These are phyloP conservation scores for Blattamonas nauphoetae DNA, from an alignment of 78 protist species.

Conservation along the genomic window DNA sequence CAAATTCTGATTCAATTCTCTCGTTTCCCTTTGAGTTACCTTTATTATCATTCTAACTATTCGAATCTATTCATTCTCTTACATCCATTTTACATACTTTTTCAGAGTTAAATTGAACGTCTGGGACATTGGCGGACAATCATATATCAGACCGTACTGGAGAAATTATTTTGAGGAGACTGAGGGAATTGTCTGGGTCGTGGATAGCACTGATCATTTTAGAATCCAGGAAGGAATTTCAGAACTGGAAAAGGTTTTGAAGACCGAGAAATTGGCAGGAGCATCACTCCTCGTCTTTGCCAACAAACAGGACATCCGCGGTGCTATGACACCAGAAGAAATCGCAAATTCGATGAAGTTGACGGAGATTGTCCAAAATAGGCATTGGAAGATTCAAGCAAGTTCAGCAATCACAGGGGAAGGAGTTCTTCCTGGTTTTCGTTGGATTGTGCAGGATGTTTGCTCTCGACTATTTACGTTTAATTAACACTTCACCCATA, in stretches of 20 bases:
- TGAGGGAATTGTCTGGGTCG: constrained; percentile 96
- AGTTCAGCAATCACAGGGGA: constrained; percentile 85
- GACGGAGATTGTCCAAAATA: constrained; percentile 32
- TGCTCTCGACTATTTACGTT: constrained; percentile 71
- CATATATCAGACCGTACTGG: constrained; percentile 93
- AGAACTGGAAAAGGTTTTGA: constrained; percentile 60
- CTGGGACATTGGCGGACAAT: constrained; percentile 99
- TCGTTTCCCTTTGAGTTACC: no score
- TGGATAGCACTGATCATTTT: constrained; percentile 74
- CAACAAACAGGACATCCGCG: constrained; percentile 90
- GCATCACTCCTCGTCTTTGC: constrained; percentile 89
- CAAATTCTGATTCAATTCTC: neutral
- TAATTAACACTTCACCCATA: no score
- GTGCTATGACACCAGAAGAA: constrained; percentile 58
- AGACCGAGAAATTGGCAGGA: constrained; percentile 81
- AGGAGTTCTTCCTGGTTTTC: constrained; percentile 77
- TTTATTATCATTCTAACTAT: no score
- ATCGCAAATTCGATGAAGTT: constrained; percentile 50
- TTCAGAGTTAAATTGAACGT: constrained; percentile 78
- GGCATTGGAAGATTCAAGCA: constrained; percentile 62
- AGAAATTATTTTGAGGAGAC: constrained; percentile 87
- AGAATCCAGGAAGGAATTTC: constrained; percentile 69
- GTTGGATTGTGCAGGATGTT: constrained; percentile 89
- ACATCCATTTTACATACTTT: neutral
- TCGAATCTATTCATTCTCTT: neutral